Base-by-base conservation (phyloP, 164 flowering plant genomes). In the Kalanchoe fedtschenkoi region DNA sequence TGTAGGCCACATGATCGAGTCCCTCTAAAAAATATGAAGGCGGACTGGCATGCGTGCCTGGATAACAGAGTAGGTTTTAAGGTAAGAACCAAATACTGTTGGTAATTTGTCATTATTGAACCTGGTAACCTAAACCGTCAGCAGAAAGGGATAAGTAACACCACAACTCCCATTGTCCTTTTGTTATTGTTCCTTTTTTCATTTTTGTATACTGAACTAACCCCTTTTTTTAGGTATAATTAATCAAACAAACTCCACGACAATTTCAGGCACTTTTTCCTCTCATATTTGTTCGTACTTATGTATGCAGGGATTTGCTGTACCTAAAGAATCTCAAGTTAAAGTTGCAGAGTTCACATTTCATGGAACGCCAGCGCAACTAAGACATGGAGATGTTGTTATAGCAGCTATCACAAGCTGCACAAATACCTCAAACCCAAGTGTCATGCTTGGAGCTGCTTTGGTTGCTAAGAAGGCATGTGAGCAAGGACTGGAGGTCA, bases 401-500 rank as follows among this genome's bases (percentile, higher is more conserved):
- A 89, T 89, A 60, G 96, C 95, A 30, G 96, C 96, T 34, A 89
- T 89, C 61, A 87, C 97, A 56, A 89, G 97, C 69, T 89, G 95
- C 72, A 87, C 97, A 26, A 89, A 89, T 66, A 89, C 95, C 44
- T 89, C 97, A 51, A 89, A 89, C 65, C 95, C 95, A 26, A 89
- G 88, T 76, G 97, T 89, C 26, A 85, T 87, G 97, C 84, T 89
- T 71, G 97, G 90, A 35, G 97, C 95, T 78, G 97, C 78, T 66
- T 74, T 89, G 71, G 95, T 89, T 64, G 95, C 92, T 1, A 89
- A 87, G 72, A 89, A 89, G 63, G 97, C 97, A 33, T 82, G 83
- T 73, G 95, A 89, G 58, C 63, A 84, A 17, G 95, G 97, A 64
- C 67, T 89, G 69, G 78, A 87, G 97, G 97, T 87, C 32, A 37